A percentile compares a stretch with the other conserved stretches of the same genome.
phyloP scores from a whole-genome alignment of 83 land plant genomes.

The Thuja plicata region DNA sequence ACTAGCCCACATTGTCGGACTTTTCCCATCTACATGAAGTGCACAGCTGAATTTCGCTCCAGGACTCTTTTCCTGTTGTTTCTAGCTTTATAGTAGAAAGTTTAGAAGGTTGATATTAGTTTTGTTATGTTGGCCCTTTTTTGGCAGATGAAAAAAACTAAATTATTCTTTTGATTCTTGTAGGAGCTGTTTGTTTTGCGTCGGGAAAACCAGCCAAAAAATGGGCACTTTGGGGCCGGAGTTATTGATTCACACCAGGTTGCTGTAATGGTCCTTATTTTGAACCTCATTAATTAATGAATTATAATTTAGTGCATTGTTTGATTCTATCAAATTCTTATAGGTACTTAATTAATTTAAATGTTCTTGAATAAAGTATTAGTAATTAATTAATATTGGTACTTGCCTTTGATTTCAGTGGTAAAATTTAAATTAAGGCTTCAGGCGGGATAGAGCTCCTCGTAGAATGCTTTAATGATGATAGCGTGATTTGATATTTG shows the following conservation, averaged over 20 bases:
- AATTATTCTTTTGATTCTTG: conserved; percentile 10
- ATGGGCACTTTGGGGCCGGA: conserved; percentile 97
- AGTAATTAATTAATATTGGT: too few species aligned
- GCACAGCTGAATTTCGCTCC: not conserved
- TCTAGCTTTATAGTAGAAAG: not conserved
- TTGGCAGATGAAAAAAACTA: not conserved
- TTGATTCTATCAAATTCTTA: too few species aligned
- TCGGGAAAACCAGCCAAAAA: conserved; percentile 95
- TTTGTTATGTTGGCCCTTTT: not conserved
- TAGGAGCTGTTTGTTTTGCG: conserved; percentile 92
- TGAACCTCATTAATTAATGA: too few species aligned
- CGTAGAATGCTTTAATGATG: too few species aligned
- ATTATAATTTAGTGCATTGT: too few species aligned
- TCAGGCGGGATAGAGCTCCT: too few species aligned
- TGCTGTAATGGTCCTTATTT: not conserved
- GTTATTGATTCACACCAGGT: conserved; percentile 48
- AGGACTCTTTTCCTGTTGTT: not conserved
- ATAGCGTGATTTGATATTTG: too few species aligned
- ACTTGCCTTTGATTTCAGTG: too few species aligned
- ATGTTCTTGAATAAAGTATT: too few species aligned
- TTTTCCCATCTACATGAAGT: not conserved
- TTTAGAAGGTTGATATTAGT: not conserved
- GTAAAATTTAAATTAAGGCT: too few species aligned
- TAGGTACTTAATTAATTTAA: too few species aligned
- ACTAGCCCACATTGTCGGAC: too few species aligned